These are phyloP conservation scores for Sordariomycetes sp. DNA, from an alignment of 2,329 filamentous ascomycete species.

Conservation along the genomic window DNA sequence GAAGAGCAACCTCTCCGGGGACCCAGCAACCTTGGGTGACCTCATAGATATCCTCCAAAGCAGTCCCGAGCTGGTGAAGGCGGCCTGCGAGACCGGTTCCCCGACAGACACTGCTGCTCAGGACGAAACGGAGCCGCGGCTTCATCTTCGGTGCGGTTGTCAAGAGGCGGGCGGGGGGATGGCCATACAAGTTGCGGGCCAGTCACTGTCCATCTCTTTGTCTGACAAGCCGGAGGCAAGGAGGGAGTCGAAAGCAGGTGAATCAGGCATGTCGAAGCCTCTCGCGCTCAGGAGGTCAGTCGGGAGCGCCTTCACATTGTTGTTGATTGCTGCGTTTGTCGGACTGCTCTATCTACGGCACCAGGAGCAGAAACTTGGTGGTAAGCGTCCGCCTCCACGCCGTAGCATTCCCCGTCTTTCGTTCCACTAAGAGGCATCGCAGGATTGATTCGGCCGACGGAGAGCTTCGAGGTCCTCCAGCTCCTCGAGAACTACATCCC, in stretches of 20 bases:
- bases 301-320: slow-evolving; percentile 8
- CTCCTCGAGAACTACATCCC: slow-evolving; percentile 36
- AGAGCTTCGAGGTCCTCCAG: slow-evolving; percentile 19
- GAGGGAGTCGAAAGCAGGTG: too few relatives aligned
- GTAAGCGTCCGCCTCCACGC: slow-evolving; percentile 7
- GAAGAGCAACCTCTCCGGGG: slow-evolving; percentile 8
- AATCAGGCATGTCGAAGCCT: too few relatives aligned
- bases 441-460: slow-evolving; percentile 17
- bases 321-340: slow-evolving; percentile 7
- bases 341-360: slow-evolving; percentile 12
- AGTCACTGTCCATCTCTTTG: too few relatives aligned
- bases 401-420: too few relatives aligned
- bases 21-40: slow-evolving; percentile 14
- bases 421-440: background rate
- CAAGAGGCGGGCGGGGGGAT: too few relatives aligned
- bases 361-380: slow-evolving; percentile 8
- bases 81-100: background rate
- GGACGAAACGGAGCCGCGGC: background rate
- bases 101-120: too few relatives aligned
- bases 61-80: slow-evolving; percentile 6
- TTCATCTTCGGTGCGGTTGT: too few relatives aligned
- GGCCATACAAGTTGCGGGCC: too few relatives aligned
- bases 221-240: too few relatives aligned
- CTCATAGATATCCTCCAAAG: slow-evolving; percentile 10
- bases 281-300: too few relatives aligned